phyloP scores from a whole-genome alignment of 2,329 filamentous ascomycete genomes.

The Exophiala sp. region DNA sequence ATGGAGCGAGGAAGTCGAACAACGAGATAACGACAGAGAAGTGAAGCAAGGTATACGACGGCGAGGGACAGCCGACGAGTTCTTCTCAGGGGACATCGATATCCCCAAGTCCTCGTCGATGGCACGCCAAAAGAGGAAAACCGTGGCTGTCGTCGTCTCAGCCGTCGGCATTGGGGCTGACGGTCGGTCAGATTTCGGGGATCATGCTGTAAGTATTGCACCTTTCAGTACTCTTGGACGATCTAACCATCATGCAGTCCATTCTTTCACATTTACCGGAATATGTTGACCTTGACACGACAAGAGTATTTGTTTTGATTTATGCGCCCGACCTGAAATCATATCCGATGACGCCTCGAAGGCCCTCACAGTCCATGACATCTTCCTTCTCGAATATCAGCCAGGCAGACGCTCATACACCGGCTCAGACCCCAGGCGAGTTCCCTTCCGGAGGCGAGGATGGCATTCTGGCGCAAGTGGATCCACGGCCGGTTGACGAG shows the following conservation, averaged over 20 bases:
- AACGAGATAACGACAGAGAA: slow-evolving; percentile 48
- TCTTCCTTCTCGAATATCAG: slow-evolving; percentile 89
- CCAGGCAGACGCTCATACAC: slow-evolving; percentile 65
- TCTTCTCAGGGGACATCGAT: slow-evolving; percentile 27
- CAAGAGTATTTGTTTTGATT: slow-evolving; percentile 82
- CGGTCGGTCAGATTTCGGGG: slow-evolving; percentile 58
- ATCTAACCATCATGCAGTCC: slow-evolving; percentile 52
- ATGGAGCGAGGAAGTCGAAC: slow-evolving; percentile 86
- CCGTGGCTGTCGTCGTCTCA: slow-evolving; percentile 83
- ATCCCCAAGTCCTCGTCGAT: slow-evolving; percentile 19
- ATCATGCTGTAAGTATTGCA: slow-evolving; percentile 69
- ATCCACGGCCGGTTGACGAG: slow-evolving; percentile 36
- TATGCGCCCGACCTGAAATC: slow-evolving; percentile 80
- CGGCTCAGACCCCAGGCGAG: slow-evolving; percentile 64
- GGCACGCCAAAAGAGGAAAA: slow-evolving; percentile 56
- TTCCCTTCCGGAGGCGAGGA: slow-evolving; percentile 40
- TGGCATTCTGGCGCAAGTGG: slow-evolving; percentile 51
- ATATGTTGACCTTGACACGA: slow-evolving; percentile 67
- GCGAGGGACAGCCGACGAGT: slow-evolving; percentile 33
- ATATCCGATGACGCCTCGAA: slow-evolving; percentile 48
- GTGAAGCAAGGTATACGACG: slow-evolving; percentile 23
- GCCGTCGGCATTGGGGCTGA: slow-evolving; percentile 64
- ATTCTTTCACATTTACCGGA: slow-evolving; percentile 85
- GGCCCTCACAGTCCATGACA: slow-evolving; percentile 47
- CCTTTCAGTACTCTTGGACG: not conserved